Evolutionary conservation across 2,329 filamentous ascomycete genomes (phyloP).

Genomic region (Neonectria coccinea): DNA sequence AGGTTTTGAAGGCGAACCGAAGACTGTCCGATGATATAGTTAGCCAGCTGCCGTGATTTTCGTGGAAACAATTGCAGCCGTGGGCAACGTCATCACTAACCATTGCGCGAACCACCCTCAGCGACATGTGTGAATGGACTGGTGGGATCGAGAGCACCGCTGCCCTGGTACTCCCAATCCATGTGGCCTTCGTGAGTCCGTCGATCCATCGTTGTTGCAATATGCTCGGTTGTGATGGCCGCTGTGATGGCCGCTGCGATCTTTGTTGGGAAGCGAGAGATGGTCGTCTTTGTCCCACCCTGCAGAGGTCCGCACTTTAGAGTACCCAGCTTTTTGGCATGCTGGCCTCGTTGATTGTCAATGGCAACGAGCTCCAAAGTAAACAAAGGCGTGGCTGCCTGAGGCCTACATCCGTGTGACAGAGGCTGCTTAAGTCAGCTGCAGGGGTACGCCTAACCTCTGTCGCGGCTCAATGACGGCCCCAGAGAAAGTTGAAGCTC

Average conservation of each 20-base stretch:
- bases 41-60: conserved; percentile 30
- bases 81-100: conserved; percentile 49
- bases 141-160: conserved; percentile 68
- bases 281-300: conserved; percentile 15
- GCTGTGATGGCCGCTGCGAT: conserved; percentile 28
- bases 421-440: conserved; percentile 48
- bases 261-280: conserved; percentile 13
- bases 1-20: conserved; percentile 54
- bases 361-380: conserved; percentile 49
- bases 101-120: conserved; percentile 54
- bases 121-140: conserved; percentile 71
- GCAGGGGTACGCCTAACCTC: conserved; percentile 34
- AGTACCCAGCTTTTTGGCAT: conserved; percentile 27
- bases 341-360: conserved; percentile 36
- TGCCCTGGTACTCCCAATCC: conserved; percentile 74
- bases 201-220: conserved; percentile 58
- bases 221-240: conserved; percentile 26
- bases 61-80: not conserved
- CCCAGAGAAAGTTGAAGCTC: conserved; percentile 32
- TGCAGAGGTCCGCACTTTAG: conserved; percentile 18
- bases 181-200: conserved; percentile 71
- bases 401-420: conserved; percentile 30
- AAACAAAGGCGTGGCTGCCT: conserved; percentile 50
- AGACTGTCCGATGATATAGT: conserved; percentile 44
- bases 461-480: conserved; percentile 33